These are phyloP conservation scores for Euptelea pleiosperma DNA, from an alignment of 164 flowering plant species.

Conservation along the genomic window DNA sequence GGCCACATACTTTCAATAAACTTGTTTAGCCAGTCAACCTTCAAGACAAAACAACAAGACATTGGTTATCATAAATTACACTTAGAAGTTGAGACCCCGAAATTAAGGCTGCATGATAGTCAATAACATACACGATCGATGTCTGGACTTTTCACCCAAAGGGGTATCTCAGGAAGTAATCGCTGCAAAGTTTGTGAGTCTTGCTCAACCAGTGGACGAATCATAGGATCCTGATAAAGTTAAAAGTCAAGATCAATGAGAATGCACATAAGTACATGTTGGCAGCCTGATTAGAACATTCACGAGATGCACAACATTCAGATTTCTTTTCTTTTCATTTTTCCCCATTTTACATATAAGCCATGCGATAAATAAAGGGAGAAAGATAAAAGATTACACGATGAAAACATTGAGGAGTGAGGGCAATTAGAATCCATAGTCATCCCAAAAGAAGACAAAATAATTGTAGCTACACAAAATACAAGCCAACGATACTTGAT, in stretches of 20 bases:
- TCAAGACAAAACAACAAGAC: conserved; percentile 12
- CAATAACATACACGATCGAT: conserved; percentile 76
- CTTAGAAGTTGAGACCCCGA: not conserved
- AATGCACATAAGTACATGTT: not conserved
- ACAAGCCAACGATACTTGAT: too few species aligned
- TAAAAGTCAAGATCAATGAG: not conserved
- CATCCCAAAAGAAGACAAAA: too few species aligned
- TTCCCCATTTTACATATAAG: too few species aligned
- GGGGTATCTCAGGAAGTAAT: conserved; percentile 84
- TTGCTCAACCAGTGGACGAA: conserved; percentile 83
- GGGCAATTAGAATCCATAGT: too few species aligned
- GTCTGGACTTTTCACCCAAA: conserved; percentile 95
- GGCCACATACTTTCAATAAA: conserved; percentile 89
- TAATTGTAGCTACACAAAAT: too few species aligned
- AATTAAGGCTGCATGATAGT: not conserved
- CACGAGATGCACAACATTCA: too few species aligned
- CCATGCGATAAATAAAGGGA: too few species aligned
- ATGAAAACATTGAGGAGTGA: too few species aligned
- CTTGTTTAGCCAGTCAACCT: conserved; percentile 97
- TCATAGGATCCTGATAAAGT: conserved; percentile 55
- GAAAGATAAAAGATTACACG: too few species aligned
- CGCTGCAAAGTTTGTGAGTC: conserved; percentile 58
- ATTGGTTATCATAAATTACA: conserved; percentile 8
- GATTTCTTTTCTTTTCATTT: too few species aligned
- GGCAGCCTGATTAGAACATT: too few species aligned